Percentiles rank a stretch among this genome's conserved stretches.
phyloP scores from a whole-genome alignment of 805 yeast genomes.

The Kodamaea hsintzibuensis region DNA sequence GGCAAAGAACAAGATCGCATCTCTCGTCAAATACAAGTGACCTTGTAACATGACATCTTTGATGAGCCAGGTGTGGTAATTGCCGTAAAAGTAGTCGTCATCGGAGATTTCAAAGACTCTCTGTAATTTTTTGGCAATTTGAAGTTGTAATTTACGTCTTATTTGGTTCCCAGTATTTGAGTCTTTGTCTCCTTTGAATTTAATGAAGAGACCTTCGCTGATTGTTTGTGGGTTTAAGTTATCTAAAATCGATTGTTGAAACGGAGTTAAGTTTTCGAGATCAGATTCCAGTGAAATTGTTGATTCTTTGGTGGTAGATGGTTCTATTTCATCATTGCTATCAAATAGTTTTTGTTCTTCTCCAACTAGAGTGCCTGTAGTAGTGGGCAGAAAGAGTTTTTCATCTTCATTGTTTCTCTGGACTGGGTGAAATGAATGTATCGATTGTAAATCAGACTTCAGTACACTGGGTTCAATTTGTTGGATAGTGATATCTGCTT shows the following conservation, averaged over 20 bases:
- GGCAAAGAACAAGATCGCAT: constrained; percentile 72
- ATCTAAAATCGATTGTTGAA: constrained; percentile 32
- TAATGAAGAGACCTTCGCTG: constrained; percentile 15
- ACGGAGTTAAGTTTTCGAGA: constrained; percentile 13
- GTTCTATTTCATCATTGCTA: not conserved
- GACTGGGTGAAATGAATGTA: not conserved
- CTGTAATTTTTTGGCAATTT: constrained; percentile 37
- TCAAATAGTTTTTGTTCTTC: not conserved
- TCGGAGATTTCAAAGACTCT: constrained; percentile 46
- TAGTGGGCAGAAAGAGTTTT: not conserved
- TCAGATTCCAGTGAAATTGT: not conserved
- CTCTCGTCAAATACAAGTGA: constrained; percentile 68
- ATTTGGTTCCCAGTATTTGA: constrained; percentile 5
- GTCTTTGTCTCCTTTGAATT: constrained; percentile 14
- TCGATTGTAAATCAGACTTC: not conserved
- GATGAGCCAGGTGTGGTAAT: constrained; percentile 76
- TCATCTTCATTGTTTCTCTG: not conserved
- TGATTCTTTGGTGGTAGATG: not conserved
- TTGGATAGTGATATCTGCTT: not conserved
- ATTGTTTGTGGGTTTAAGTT: constrained; percentile 25
- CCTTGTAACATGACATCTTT: constrained; percentile 87
- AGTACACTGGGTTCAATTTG: not conserved
- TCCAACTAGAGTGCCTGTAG: not conserved
- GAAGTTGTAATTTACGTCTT: constrained; percentile 20
- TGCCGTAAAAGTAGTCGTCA: constrained; percentile 57